These are phyloP conservation scores for Boechera stricta DNA, from an alignment of 345 rosid species.

Conservation along the genomic window DNA sequence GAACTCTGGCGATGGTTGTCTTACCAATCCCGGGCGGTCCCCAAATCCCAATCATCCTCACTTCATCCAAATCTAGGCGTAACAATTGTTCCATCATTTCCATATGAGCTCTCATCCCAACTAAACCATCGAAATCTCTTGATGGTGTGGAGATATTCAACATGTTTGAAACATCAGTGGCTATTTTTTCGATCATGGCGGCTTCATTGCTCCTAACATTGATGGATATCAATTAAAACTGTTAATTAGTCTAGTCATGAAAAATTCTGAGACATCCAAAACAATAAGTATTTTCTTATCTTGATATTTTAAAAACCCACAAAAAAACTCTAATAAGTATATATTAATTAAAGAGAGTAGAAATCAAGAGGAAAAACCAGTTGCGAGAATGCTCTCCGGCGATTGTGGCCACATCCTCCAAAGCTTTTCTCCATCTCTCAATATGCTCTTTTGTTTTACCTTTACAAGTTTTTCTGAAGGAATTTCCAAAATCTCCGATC, in stretches of 20 bases:
- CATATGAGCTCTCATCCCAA: no score
- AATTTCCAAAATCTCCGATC: no score
- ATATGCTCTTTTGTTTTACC: no score
- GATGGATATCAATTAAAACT: not conserved
- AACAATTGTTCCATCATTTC: no score
- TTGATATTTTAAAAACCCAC: not conserved
- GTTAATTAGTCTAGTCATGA: no score
- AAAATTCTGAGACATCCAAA: no score
- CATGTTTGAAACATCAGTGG: not conserved
- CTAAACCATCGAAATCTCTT: no score
- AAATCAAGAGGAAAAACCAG: not conserved
- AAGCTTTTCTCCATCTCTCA: no score
- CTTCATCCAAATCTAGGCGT: not conserved
- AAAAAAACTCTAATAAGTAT: not conserved
- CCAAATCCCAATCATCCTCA: conserved; percentile 1
- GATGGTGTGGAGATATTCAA: no score
- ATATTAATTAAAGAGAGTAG: not conserved
- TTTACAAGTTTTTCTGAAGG: no score
- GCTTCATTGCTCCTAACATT: not conserved
- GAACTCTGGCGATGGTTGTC: not conserved
- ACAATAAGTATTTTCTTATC: no score
- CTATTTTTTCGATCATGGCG: not conserved
- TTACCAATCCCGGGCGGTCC: not conserved
- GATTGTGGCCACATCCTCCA: not conserved
- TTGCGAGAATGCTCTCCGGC: not conserved